Evolutionary conservation across 345 rosid species (phyloP).

Genomic region (Durio zibethinus): DNA sequence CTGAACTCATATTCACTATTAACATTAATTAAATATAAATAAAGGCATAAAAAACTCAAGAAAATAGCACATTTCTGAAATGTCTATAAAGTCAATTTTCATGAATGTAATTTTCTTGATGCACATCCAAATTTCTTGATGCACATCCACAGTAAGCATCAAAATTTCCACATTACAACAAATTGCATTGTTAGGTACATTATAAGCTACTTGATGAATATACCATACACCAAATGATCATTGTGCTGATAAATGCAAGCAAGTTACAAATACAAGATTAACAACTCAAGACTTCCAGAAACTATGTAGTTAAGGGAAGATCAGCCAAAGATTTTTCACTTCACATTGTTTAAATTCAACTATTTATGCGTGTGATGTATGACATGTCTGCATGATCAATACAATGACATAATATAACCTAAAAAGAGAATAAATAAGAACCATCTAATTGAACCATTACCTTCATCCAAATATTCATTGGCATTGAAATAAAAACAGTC

Average conservation of each 20-base stretch:
- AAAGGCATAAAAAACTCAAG: not conserved
- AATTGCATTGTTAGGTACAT: not conserved
- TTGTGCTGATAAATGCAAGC: not conserved
- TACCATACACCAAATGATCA: not conserved
- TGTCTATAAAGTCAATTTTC: not conserved
- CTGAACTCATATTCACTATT: not conserved
- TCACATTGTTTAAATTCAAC: not conserved
- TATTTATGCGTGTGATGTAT: not conserved
- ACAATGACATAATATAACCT: not conserved
- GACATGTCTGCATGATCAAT: not conserved
- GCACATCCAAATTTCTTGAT: not conserved
- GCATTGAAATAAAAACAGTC: slow-evolving; percentile 86
- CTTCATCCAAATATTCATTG: slow-evolving; percentile 82
- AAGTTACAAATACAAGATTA: slow-evolving; percentile 1
- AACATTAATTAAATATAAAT: not conserved
- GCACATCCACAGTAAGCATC: not conserved
- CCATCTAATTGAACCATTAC: slow-evolving; percentile 31
- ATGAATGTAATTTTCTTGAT: not conserved
- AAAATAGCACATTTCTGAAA: not conserved
- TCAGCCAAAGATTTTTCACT: not conserved
- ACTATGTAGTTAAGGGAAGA: not conserved
- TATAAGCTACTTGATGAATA: slow-evolving; percentile 2
- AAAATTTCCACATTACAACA: not conserved
- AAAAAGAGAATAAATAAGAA: not conserved
- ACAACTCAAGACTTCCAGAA: not conserved